phyloP scores from a whole-genome alignment of 768 basidiomycete genomes.

The Rhodocollybia butyracea region DNA sequence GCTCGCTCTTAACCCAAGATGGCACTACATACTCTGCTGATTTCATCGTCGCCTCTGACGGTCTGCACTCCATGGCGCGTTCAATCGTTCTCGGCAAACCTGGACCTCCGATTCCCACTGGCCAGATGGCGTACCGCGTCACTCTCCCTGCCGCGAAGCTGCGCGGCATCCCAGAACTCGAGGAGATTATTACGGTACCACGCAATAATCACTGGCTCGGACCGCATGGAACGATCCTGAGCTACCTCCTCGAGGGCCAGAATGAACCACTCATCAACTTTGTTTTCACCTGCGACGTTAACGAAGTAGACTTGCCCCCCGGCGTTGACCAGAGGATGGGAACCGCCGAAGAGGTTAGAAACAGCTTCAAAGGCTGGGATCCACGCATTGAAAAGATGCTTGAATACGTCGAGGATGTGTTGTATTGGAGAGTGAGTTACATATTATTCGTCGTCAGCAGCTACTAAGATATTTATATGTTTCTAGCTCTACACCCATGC shows the following conservation, averaged over 20 bases:
- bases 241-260: conserved; percentile 12
- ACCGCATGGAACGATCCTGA: conserved; percentile 12
- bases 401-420: too few species aligned
- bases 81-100: conserved; percentile 7
- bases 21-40: conserved; percentile 8
- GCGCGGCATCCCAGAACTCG: conserved; percentile 11
- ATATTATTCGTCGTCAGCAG: too few species aligned
- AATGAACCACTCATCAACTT: conserved; percentile 14
- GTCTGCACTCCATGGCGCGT: conserved; percentile 12
- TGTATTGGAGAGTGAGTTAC: too few species aligned
- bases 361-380: conserved; percentile 13
- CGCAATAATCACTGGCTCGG: conserved; percentile 13
- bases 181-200: conserved; percentile 14
- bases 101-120: conserved; percentile 9
- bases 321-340: conserved; percentile 14
- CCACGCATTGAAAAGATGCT: too few species aligned
- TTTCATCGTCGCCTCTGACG: conserved; percentile 14
- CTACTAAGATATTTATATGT: too few species aligned
- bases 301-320: conserved; percentile 6
- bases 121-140: conserved; percentile 15
- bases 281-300: conserved; percentile 14
- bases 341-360: conserved; percentile 8
- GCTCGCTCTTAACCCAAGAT: neutral
- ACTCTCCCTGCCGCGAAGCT: conserved; percentile 11
- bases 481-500: conserved; percentile 38